Evolutionary conservation across 441 rosid species (phyloP), one percentile per base, ranked within the genome.

Genomic region (Pelargonium citronellum): DNA sequence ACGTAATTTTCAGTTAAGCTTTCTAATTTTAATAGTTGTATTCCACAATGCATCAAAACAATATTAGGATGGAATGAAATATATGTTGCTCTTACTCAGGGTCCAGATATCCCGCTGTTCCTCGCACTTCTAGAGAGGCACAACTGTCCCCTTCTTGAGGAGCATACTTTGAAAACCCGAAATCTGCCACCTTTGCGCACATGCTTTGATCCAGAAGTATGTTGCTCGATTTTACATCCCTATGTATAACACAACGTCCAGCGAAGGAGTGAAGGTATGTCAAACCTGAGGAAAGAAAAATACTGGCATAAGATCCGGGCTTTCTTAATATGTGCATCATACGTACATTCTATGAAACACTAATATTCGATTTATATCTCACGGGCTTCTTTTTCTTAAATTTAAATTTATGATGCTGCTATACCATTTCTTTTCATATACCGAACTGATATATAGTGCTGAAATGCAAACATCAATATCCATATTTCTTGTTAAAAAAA

Each of bases 181-280:
- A 89, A 75, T 89, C 95, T 65, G 89, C 90, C 13, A 89, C 88
- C 74, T 83, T 86, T 15, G 95, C 91, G 37, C 81, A 80, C 95
- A 89, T 87, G 82, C 86, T 86, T 20, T 89, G 81, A 73, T 87
- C 89, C 76, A 89, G 78, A 73, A 89, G 87, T 77, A 89, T 87
- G 81, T 89, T 89, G 82, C 95, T 89, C 16, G 92, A 87, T 80
- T 87, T 87, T 43, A 89, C 90, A 83, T 89, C 95, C 68, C 95
- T 82, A 65, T 87, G 92, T 79, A 89, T 86, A 60, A 89, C 51
- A 9, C 87, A 71, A 49, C 89, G 85, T 58, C 84, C 83, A 5
- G 84, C 70, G 73, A 83, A 87, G 30, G 85, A 82, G 76, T 89
- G 92, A 55, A 87, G 88, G 77, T 85, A 79, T 53, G 80, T 69